phyloP scores from a whole-genome alignment of 164 flowering plant genomes.

The Annona squamosa region DNA sequence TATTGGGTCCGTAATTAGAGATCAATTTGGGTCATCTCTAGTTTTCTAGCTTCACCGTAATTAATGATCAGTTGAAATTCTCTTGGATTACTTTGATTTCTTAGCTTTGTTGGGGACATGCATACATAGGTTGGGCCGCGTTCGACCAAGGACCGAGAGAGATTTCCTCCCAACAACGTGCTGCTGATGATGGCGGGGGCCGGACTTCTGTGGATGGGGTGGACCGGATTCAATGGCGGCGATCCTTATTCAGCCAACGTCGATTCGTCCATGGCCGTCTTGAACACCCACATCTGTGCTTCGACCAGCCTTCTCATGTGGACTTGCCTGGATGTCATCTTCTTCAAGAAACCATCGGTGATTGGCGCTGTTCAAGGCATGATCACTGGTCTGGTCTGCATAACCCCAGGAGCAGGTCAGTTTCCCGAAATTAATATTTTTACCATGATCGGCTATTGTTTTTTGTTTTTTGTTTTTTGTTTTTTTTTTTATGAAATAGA shows the following conservation, averaged over 20 bases:
- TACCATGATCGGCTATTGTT: too few species aligned
- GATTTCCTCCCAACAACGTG: constrained; percentile 16
- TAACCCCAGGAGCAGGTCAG: constrained; percentile 17
- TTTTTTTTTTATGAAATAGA: not conserved
- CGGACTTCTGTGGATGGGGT: constrained; percentile 20
- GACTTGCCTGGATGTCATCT: constrained; percentile 11
- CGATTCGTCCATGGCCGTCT: constrained; percentile 13
- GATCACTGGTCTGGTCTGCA: constrained; percentile 22
- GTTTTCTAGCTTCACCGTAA: not conserved
- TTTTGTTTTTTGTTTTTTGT: not conserved
- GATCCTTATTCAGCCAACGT: constrained; percentile 14
- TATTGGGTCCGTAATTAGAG: constrained; percentile 10
- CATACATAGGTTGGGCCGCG: constrained; percentile 14
- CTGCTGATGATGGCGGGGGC: constrained; percentile 14
- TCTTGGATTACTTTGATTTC: not conserved
- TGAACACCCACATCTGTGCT: constrained; percentile 12
- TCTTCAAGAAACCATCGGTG: constrained; percentile 16
- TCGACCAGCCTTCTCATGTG: constrained; percentile 15
- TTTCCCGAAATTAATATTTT: not conserved
- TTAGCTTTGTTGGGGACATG: not conserved
- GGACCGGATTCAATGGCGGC: constrained; percentile 18
- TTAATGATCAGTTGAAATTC: not conserved
- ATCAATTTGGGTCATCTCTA: not conserved
- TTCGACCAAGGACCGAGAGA: constrained; percentile 11
- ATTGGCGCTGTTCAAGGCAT: constrained; percentile 19